Evolutionary conservation across 768 basidiomycete genomes (phyloP).

Genomic region (Mycena galopus): DNA sequence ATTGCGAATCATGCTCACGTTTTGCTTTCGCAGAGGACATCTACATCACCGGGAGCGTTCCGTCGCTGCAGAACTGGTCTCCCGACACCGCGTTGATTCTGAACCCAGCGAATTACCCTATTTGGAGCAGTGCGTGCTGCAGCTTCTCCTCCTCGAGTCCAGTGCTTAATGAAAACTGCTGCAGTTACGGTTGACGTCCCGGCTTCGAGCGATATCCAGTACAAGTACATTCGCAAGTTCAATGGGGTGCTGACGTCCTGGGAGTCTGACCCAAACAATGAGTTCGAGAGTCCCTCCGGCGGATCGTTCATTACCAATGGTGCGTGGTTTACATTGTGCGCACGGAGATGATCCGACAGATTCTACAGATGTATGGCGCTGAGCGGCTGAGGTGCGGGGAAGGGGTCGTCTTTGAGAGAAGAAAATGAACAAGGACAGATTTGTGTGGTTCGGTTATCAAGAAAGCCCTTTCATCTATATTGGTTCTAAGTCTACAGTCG

Average conservation of each 20-base stretch:
- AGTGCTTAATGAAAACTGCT: not conserved
- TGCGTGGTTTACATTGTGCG: not conserved
- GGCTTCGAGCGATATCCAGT: conserved; percentile 66
- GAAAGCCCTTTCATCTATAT: too few relatives aligned
- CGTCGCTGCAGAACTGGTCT: conserved; percentile 72
- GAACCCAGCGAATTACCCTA: conserved; percentile 70
- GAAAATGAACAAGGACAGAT: too few relatives aligned
- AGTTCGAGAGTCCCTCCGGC: conserved; percentile 61
- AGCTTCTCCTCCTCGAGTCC: not conserved
- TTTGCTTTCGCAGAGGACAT: conserved; percentile 67
- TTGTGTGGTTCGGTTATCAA: too few relatives aligned
- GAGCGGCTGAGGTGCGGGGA: not conserved
- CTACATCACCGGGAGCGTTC: conserved; percentile 72
- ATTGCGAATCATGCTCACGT: not conserved
- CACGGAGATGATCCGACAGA: not conserved
- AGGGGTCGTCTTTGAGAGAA: too few relatives aligned
- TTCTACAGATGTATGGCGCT: not conserved
- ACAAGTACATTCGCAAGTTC: conserved; percentile 78
- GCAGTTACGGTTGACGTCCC: conserved; percentile 74
- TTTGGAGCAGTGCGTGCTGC: conserved; percentile 71
- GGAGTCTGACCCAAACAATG: conserved; percentile 76
- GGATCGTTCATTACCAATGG: conserved; percentile 50
- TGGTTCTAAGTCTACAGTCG: too few relatives aligned
- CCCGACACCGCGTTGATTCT: conserved; percentile 67
- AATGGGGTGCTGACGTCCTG: conserved; percentile 68